These are phyloP conservation scores for Dryas drummondii DNA, from an alignment of 306 rosid genomes.

Conservation along the genomic window DNA sequence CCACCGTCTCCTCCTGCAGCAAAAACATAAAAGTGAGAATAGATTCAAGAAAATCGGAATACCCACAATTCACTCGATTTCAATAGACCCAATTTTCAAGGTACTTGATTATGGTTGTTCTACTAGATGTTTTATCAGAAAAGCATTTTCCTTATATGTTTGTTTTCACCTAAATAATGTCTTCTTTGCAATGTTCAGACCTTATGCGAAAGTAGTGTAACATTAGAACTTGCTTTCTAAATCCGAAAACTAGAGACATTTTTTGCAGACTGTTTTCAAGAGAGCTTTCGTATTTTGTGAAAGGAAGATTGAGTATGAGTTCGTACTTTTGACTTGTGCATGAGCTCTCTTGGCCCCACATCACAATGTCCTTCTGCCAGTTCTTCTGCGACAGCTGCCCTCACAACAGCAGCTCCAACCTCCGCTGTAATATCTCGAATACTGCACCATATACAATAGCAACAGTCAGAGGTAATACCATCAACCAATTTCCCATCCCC, in stretches of 20 bases:
- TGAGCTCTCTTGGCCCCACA: slow-evolving; percentile 63
- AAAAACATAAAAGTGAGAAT: neutral
- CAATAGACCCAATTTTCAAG: neutral
- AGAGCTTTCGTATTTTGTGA: neutral
- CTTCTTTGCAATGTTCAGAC: neutral
- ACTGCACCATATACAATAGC: slow-evolving; percentile 43
- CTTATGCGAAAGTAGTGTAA: neutral
- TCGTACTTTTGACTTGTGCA: slow-evolving; percentile 73
- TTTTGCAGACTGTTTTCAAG: neutral
- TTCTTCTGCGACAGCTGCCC: slow-evolving; percentile 72
- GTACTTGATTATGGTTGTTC: neutral
- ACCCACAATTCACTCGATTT: neutral
- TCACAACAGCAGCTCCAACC: slow-evolving; percentile 92
- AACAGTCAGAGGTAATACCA: slow-evolving; percentile 22
- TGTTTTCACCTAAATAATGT: neutral
- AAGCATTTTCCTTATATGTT: neutral
- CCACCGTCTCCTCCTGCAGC: slow-evolving; percentile 16
- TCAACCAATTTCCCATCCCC: slow-evolving; percentile 7
- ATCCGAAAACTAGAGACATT: neutral
- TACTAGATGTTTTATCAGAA: neutral
- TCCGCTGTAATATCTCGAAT: slow-evolving; percentile 74
- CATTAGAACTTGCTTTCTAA: neutral
- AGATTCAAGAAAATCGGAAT: neutral
- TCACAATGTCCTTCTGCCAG: slow-evolving; percentile 80
- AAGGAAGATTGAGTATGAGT: neutral